A percentile compares a stretch with the other conserved stretches of the same genome.
These are phyloP conservation scores for Funneliformis caledonium DNA, from an alignment of 371 early-diverging fungal genomes.

Conservation along the genomic window DNA sequence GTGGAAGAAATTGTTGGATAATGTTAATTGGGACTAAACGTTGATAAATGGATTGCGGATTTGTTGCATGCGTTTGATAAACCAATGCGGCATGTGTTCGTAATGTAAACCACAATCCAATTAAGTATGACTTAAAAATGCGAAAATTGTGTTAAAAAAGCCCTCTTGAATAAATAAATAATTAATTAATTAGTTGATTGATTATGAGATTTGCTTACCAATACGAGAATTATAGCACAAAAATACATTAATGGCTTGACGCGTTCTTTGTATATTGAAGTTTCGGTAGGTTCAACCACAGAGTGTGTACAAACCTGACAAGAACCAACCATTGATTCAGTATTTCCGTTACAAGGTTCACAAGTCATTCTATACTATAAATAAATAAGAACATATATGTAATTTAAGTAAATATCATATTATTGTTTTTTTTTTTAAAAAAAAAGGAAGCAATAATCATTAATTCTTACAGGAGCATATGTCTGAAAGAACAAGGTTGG, in stretches of 20 bases:
- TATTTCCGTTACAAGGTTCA: background rate
- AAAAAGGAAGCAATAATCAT: background rate
- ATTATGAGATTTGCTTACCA: slow-evolving; percentile 50
- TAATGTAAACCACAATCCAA: slow-evolving; percentile 92
- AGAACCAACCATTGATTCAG: slow-evolving; percentile 23
- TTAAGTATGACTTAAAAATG: slow-evolving; percentile 67
- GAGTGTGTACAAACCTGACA: slow-evolving; percentile 70
- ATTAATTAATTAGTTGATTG: background rate
- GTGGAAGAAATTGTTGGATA: slow-evolving; percentile 48
- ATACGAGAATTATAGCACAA: slow-evolving; percentile 84
- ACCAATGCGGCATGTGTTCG: slow-evolving; percentile 90
- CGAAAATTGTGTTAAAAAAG: background rate
- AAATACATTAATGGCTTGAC: slow-evolving; percentile 89
- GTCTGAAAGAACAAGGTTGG: slow-evolving; percentile 94
- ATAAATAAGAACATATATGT: no score
- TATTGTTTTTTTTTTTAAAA: background rate
- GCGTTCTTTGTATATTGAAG: slow-evolving; percentile 80
- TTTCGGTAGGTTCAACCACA: slow-evolving; percentile 73
- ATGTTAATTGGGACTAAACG: slow-evolving; percentile 44
- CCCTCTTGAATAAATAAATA: background rate
- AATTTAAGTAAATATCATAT: no score
- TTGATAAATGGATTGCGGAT: slow-evolving; percentile 48
- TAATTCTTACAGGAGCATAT: slow-evolving; percentile 72
- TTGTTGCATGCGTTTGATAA: slow-evolving; percentile 63
- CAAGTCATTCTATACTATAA: slow-evolving; percentile 1